These are phyloP conservation scores for Aspergillus carbonarius DNA, from an alignment of 2,329 filamentous ascomycete species.

Conservation along the genomic window DNA sequence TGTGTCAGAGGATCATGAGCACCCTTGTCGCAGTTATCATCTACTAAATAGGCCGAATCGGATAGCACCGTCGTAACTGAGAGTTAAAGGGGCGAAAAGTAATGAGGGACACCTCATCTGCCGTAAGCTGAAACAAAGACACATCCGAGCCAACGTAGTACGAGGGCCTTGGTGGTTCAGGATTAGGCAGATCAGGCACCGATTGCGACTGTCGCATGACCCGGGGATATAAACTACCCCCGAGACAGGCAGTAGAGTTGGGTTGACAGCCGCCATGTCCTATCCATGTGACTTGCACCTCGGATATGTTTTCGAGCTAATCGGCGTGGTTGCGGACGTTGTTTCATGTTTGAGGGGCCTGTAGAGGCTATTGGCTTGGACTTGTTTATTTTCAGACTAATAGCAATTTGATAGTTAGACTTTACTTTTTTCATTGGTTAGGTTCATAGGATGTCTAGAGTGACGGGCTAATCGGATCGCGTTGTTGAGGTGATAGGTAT, in stretches of 20 bases:
- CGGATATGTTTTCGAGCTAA: background rate
- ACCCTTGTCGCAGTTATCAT: background rate
- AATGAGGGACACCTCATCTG: background rate
- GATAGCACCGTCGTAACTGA: background rate
- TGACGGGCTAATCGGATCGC: background rate
- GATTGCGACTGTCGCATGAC: conserved; percentile 10
- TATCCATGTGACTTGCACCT: conserved; percentile 7
- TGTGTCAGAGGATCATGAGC: background rate
- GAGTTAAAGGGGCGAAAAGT: background rate
- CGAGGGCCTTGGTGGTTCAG: background rate
- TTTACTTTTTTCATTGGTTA: background rate
- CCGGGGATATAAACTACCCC: conserved; percentile 7
- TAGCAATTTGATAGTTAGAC: background rate
- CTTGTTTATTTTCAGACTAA: background rate
- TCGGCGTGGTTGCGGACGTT: background rate
- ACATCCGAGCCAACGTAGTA: background rate
- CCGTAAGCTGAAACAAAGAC: conserved; percentile 14
- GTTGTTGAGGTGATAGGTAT: background rate
- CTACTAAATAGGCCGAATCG: background rate
- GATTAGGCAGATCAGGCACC: conserved; percentile 15
- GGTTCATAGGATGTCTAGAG: background rate
- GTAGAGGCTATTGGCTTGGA: background rate
- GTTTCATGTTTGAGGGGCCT: background rate
- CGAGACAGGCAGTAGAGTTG: background rate
- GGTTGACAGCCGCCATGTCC: background rate